Conservation (phyloP, 108 stramenopile species). For the Halocafeteria seosinensis region DNA sequence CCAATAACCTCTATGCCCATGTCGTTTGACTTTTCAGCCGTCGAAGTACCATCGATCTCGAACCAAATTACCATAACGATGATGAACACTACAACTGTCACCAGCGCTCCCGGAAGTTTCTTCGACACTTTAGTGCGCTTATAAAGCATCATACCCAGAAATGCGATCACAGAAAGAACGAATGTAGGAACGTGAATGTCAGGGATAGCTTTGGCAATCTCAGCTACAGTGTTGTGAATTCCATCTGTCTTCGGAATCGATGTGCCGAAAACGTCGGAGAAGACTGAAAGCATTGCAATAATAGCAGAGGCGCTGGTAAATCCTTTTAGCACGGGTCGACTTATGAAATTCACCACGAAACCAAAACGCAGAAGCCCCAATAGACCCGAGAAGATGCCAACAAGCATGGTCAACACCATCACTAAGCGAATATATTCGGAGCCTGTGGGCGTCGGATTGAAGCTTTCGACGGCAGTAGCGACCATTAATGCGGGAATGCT, state of each 20-base stretch:
- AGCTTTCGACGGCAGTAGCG: too few relatives aligned
- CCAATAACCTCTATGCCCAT: slow-evolving; percentile 46
- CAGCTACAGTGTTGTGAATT: slow-evolving; percentile 25
- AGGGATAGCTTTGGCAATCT: slow-evolving; percentile 26
- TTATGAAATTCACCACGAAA: slow-evolving; percentile 54
- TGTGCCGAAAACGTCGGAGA: slow-evolving; percentile 59
- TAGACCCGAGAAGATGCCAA: slow-evolving; percentile 12
- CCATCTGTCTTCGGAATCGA: slow-evolving; percentile 17
- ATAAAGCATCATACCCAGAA: too few relatives aligned
- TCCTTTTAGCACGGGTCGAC: slow-evolving; percentile 59
- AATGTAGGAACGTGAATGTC: slow-evolving; percentile 41
- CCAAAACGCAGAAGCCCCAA: slow-evolving; percentile 39
- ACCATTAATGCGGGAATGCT: slow-evolving; percentile 28
- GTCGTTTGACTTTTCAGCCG: slow-evolving; percentile 22
- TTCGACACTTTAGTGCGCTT: slow-evolving; percentile 21
- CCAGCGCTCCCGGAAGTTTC: slow-evolving; percentile 29
- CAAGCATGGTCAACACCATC: slow-evolving; percentile 36
- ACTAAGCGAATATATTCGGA: slow-evolving; percentile 12
- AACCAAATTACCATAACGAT: too few relatives aligned
- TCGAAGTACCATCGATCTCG: too few relatives aligned
- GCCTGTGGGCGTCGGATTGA: too few relatives aligned
- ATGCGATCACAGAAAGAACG: neutral
- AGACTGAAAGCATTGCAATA: slow-evolving; percentile 57
- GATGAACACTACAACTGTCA: slow-evolving; percentile 31
- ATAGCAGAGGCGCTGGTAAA: slow-evolving; percentile 66